Base-by-base conservation (phyloP, 352 stramenopile genomes). In the Pythium insidiosum region DNA sequence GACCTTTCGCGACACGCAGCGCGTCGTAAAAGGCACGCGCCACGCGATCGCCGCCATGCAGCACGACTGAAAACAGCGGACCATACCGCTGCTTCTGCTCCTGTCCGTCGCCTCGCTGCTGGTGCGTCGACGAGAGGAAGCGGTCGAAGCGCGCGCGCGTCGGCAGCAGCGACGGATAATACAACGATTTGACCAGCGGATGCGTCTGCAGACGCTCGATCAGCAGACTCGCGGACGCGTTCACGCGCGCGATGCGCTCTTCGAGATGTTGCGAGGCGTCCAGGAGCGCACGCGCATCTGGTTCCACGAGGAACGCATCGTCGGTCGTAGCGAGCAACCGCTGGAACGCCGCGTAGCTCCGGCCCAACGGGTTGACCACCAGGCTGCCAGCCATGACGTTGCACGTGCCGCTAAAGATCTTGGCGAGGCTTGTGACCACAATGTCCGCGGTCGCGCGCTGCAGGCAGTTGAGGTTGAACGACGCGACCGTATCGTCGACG, bases 321-420 rank as follows among this genome's bases (percentile, higher is more conserved):
- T 71, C 39, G 0, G 58, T 41, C 22, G 60, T 42, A 2, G 37
- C 30, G 1, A 79, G 63, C 28, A 67, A 33, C 6, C 53, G 41
- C 15, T 63, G 54, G 4, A 92, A 66, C 29, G 76, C 63, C 21
- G 58, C 53, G 38, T 81, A 68, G 21, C 56, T 38, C 0, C 56
- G 51, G 10, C 79, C 71, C 16, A 66, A 45, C 0, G 82, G 78
- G 60, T 96, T 97, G 16, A 92, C 36, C 16, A 97, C 78, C 10
- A 97, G 55, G 36, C 82, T 96, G 15, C 92, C 92, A 19, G 63
- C 90, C 71, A 97, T 97, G n/a, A 89, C 75, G 52, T 94, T 90
- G 31, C 87, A 79, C 6, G 74, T 77, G 12, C 92, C 92, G 38
- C 80, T 92, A 42, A 97, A 97, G 40, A 97, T 83, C 66, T 98